A percentile compares a stretch with the other conserved stretches of the same genome.
phyloP scores from a whole-genome alignment of 2,329 filamentous ascomycete species.

The Phaeoacremonium minimum region DNA sequence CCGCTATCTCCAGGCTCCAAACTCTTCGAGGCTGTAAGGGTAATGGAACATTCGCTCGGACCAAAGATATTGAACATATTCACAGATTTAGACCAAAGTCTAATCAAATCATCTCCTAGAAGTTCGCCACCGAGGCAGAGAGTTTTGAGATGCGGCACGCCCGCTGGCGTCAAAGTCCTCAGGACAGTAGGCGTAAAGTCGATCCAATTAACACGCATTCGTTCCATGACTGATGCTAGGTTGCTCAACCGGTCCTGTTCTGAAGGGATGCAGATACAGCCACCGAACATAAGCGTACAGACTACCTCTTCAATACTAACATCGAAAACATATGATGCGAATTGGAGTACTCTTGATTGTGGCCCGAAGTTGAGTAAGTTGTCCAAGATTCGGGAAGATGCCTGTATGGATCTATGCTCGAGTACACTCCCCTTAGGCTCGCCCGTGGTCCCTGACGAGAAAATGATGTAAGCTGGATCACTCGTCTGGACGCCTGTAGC shows the following conservation, averaged over 20 bases:
- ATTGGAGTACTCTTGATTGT: constrained; percentile 20
- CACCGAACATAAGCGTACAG: constrained; percentile 29
- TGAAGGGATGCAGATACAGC: constrained; percentile 33
- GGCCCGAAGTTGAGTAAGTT: constrained; percentile 12
- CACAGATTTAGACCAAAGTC: constrained; percentile 12
- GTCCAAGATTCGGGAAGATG: constrained; percentile 11
- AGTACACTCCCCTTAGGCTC: constrained; percentile 45
- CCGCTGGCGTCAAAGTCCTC: constrained; percentile 14
- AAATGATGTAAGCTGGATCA: constrained; percentile 33
- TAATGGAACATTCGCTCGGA: constrained; percentile 17
- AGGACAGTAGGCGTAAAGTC: constrained; percentile 21
- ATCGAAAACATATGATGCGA: constrained; percentile 33
- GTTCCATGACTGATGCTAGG: constrained; percentile 21
- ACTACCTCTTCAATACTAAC: constrained; percentile 33
- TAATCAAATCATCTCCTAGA: constrained; percentile 14
- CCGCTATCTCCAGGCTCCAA: constrained; percentile 9
- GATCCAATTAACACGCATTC: constrained; percentile 17
- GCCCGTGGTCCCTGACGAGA: constrained; percentile 50
- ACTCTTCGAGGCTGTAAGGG: constrained; percentile 11
- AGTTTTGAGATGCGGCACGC: constrained; percentile 16
- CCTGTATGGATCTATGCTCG: constrained; percentile 19
- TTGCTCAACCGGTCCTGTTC: constrained; percentile 32
- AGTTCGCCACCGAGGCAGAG: constrained; percentile 20
- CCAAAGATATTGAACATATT: constrained; percentile 18
- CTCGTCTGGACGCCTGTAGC: constrained; percentile 5